A percentile compares a stretch with the other conserved stretches of the same genome.
Conservation (phyloP, 148 eudicot species). For the Polygonum aviculare region DNA sequence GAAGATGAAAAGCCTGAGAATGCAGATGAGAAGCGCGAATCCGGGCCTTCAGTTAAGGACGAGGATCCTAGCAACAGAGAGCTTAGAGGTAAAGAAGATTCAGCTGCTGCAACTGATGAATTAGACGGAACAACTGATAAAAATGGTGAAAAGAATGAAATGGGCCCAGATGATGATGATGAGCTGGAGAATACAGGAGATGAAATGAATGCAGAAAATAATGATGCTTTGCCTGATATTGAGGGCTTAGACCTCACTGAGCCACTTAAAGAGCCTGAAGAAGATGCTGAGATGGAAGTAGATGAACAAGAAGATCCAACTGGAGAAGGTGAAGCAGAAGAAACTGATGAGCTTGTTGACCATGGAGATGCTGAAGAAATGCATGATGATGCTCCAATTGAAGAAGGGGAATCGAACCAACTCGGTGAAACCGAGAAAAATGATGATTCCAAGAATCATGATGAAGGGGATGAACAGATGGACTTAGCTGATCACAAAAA, state of each 20-base stretch:
- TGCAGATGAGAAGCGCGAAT: conserved; percentile 56
- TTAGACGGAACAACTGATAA: conserved; percentile 34
- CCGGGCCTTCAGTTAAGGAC: conserved; percentile 64
- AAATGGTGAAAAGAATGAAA: conserved; percentile 31
- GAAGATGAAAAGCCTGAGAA: conserved; percentile 48
- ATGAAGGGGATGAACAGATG: conserved; percentile 29
- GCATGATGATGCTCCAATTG: conserved; percentile 12
- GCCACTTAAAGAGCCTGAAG: conserved; percentile 31
- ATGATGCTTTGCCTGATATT: conserved; percentile 49
- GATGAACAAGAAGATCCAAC: conserved; percentile 31
- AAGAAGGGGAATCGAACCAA: conserved; percentile 33
- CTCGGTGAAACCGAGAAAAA: conserved; percentile 30
- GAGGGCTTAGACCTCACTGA: conserved; percentile 49
- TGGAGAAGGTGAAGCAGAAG: conserved; percentile 42
- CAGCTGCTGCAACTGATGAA: conserved; percentile 32
- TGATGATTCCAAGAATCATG: conserved; percentile 22
- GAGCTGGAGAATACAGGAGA: conserved; percentile 26
- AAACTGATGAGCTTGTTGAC: conserved; percentile 28
- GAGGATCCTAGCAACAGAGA: conserved; percentile 47
- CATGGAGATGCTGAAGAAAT: conserved; percentile 28
- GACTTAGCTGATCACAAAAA: conserved; percentile 30
- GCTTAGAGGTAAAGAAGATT: conserved; percentile 83
- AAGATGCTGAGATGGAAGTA: conserved; percentile 46
- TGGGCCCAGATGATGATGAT: conserved; percentile 35
- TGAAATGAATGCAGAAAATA: conserved; percentile 55